Evolutionary conservation across 2,329 filamentous ascomycete genomes (phyloP).

Genomic region (Sclerotiophoma versabilis): DNA sequence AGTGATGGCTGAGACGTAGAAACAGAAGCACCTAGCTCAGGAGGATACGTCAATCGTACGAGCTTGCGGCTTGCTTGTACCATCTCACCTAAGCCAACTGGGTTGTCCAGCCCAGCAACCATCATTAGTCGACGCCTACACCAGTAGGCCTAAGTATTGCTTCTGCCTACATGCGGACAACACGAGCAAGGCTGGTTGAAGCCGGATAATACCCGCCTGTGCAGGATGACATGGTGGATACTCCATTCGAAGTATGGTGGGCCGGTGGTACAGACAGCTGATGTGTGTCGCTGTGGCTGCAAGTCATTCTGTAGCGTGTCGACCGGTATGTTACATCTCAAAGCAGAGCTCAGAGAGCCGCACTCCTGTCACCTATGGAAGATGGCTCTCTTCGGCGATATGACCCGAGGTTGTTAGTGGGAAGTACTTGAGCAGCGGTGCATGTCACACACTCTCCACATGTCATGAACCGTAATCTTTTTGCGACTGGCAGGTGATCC

Average conservation of each 20-base stretch:
- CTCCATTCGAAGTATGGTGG: background rate
- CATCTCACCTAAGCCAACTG: constrained; percentile 10
- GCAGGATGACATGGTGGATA: background rate
- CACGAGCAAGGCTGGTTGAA: background rate
- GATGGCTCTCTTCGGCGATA: background rate
- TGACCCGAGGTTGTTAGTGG: background rate
- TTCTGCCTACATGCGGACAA: background rate
- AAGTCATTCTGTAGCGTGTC: background rate
- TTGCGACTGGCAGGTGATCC: background rate
- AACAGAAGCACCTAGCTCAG: background rate
- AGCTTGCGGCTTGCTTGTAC: constrained; percentile 13
- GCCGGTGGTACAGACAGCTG: constrained; percentile 1
- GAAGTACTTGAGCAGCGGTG: background rate
- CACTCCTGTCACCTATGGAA: background rate
- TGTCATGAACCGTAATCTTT: background rate
- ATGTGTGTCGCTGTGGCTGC: constrained; percentile 12
- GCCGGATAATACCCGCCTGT: background rate
- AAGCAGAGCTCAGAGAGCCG: constrained; percentile 4
- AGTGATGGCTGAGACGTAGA: background rate
- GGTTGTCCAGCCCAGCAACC: background rate
- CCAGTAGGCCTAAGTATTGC: background rate
- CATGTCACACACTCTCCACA: background rate
- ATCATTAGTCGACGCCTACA: background rate
- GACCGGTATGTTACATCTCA: background rate
- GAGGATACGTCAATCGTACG: background rate